Conservation (phyloP, 257 asterid genomes). For the Knoxia roxburghii region DNA sequence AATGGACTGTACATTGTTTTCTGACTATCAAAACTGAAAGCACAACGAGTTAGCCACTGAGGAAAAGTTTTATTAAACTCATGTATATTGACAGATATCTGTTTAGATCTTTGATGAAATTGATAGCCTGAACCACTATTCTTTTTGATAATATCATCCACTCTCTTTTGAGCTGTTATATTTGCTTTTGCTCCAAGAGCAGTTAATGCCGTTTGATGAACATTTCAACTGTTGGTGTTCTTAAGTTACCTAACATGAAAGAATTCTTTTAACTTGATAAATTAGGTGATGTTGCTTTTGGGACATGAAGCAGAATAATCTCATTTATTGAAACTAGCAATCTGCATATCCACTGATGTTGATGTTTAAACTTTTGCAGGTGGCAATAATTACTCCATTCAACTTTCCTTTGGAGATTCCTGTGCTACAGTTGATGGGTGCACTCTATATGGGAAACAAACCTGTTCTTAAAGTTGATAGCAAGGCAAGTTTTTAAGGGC, state of each 20-base stretch:
- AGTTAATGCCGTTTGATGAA: too few relatives aligned
- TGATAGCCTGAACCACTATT: background rate
- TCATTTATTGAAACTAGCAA: background rate
- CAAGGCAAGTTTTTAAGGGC: slow-evolving; percentile 45
- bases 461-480: slow-evolving; percentile 94
- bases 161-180: background rate
- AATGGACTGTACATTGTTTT: background rate
- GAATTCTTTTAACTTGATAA: background rate
- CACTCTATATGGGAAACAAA: slow-evolving; percentile 97
- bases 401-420: slow-evolving; percentile 98
- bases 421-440: slow-evolving; percentile 95
- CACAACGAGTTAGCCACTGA: background rate
- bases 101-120: background rate
- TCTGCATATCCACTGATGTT: background rate
- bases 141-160: background rate
- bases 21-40: background rate
- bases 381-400: slow-evolving; percentile 84
- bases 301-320: background rate
- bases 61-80: background rate
- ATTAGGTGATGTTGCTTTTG: slow-evolving; percentile 1
- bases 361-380: slow-evolving; percentile 36
- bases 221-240: background rate
- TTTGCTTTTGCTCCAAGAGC: background rate
- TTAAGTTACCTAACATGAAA: background rate
- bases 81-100: background rate